phyloP scores from a whole-genome alignment of 2,329 filamentous ascomycete genomes.

The Pyrenophora graminea region DNA sequence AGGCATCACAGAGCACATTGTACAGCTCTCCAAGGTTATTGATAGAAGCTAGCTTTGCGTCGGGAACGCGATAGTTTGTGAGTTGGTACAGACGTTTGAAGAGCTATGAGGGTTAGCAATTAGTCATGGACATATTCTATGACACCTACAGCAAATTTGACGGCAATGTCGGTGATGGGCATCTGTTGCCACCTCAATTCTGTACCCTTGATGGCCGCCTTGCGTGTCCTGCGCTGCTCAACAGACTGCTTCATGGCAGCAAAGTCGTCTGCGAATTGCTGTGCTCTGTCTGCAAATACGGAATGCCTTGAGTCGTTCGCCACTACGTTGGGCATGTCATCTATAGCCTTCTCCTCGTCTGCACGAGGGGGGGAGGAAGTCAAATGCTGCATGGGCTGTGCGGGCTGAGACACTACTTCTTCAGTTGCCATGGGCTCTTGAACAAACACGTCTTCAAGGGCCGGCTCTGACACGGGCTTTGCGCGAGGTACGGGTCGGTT shows the following conservation, averaged over 20 bases:
- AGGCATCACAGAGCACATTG: conserved; percentile 39
- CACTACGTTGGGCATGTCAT: conserved; percentile 6
- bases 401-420: neutral
- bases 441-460: conserved; percentile 18
- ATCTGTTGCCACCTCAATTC: conserved; percentile 35
- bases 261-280: conserved; percentile 19
- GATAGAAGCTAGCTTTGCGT: conserved; percentile 62
- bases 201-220: conserved; percentile 9
- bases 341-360: conserved; percentile 1
- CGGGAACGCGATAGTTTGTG: conserved; percentile 75
- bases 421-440: conserved; percentile 2
- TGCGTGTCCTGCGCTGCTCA: conserved; percentile 12
- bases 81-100: conserved; percentile 80
- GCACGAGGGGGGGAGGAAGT: no score
- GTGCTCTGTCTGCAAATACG: conserved; percentile 22
- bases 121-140: neutral
- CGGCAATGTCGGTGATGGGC: conserved; percentile 29
- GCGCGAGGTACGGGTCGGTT: conserved; percentile 39
- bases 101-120: conserved; percentile 59
- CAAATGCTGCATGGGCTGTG: neutral
- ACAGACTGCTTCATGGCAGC: conserved; percentile 19
- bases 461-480: conserved; percentile 30
- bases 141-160: conserved; percentile 46
- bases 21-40: conserved; percentile 47
- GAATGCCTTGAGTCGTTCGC: conserved; percentile 12